These are phyloP conservation scores for Neoarthrinium moseri DNA, from an alignment of 2,329 filamentous ascomycete species.

Conservation along the genomic window DNA sequence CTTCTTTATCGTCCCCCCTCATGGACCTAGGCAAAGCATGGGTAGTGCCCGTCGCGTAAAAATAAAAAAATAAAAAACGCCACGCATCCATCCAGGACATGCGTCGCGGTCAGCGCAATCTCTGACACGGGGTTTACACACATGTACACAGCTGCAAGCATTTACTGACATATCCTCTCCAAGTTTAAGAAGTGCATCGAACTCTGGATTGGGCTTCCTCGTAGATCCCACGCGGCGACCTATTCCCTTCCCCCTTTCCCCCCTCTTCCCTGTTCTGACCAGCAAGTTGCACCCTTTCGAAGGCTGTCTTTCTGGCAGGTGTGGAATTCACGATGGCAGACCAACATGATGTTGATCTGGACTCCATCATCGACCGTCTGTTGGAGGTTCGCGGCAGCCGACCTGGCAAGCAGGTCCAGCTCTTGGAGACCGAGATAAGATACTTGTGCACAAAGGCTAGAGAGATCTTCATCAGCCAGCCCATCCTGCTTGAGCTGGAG, in stretches of 20 bases:
- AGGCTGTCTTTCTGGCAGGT: constrained; percentile 42
- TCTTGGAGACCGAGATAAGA: constrained; percentile 93
- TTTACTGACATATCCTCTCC: background rate
- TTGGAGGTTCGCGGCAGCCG: constrained; percentile 97
- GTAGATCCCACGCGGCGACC: constrained; percentile 9
- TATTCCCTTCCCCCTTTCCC: constrained; percentile 5
- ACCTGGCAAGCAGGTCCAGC: constrained; percentile 97
- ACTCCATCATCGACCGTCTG: constrained; percentile 98
- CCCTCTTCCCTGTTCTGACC: constrained; percentile 20
- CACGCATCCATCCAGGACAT: background rate
- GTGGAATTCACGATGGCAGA: constrained; percentile 55
- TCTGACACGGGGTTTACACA: too few species aligned
- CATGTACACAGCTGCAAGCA: too few species aligned
- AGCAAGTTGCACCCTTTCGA: constrained; percentile 23
- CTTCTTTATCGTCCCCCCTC: constrained; percentile 9
- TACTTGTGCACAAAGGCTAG: constrained; percentile 97
- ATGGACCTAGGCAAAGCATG: too few species aligned
- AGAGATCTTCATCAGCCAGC: constrained; percentile 99
- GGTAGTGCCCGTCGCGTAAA: too few species aligned
- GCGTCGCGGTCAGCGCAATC: background rate
- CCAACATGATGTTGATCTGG: constrained; percentile 90
- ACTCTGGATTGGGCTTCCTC: constrained; percentile 12
- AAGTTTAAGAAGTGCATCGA: constrained; percentile 14
- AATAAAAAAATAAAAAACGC: too few species aligned
- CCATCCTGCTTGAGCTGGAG: constrained; percentile 94